These are phyloP conservation scores for Trypanosoma congolense DNA, from an alignment of 208 protist genomes.

Conservation along the genomic window DNA sequence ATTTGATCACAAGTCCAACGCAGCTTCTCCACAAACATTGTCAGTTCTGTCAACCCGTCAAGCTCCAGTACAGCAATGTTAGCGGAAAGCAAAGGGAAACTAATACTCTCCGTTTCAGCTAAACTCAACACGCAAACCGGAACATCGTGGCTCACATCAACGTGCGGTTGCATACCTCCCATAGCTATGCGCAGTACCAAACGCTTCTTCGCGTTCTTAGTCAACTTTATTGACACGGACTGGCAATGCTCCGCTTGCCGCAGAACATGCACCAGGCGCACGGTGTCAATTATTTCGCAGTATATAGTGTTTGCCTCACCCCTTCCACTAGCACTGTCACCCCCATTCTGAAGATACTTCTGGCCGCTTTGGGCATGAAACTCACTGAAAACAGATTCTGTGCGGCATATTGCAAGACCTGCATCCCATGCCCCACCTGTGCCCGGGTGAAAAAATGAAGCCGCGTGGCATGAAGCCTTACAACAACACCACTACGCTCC, in stretches of 20 bases:
- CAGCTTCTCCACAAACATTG: conserved; percentile 71
- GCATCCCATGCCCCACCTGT: conserved; percentile 49
- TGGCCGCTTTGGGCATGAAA: conserved; percentile 41
- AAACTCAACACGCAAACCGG: conserved; percentile 62
- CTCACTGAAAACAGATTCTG: conserved; percentile 56
- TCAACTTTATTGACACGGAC: conserved; percentile 43
- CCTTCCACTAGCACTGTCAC: background rate
- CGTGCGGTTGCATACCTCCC: conserved; percentile 33
- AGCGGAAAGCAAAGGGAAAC: conserved; percentile 40
- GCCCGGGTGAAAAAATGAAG: conserved; percentile 67
- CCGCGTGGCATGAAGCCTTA: conserved; percentile 53
- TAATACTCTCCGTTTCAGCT: conserved; percentile 48
- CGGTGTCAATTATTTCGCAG: conserved; percentile 63
- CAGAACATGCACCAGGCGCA: conserved; percentile 60
- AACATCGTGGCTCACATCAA: conserved; percentile 72
- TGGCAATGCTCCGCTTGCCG: conserved; percentile 47
- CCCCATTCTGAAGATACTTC: background rate
- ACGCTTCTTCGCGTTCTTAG: conserved; percentile 18
- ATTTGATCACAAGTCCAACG: conserved; percentile 58
- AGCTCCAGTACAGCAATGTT: conserved; percentile 47
- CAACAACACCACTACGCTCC: conserved; percentile 46
- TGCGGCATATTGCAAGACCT: conserved; percentile 68
- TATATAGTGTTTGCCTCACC: conserved; percentile 62
- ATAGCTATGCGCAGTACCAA: conserved; percentile 37
- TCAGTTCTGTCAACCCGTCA: conserved; percentile 59